Conservation (phyloP, 2,329 filamentous ascomycete genomes). For the Ramularia endophylla region DNA sequence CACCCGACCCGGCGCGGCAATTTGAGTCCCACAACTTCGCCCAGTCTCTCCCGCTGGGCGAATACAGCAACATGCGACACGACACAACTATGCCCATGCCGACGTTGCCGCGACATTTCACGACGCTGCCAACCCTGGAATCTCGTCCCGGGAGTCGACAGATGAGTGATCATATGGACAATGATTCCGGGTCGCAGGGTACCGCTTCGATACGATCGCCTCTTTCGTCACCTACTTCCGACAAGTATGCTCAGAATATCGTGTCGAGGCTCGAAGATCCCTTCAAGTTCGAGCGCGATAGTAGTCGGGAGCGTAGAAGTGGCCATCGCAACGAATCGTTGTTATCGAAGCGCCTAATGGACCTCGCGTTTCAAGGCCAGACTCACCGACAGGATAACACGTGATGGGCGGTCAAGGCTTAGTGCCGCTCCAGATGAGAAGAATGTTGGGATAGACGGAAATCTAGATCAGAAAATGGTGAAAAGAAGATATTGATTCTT, state of each 20-base stretch:
- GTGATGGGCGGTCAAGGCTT: too few species aligned
- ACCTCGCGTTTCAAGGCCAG: conserved; percentile 41
- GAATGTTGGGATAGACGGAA: too few species aligned
- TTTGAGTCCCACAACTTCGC: conserved; percentile 11
- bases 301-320: conserved; percentile 60
- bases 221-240: conserved; percentile 8
- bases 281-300: conserved; percentile 24
- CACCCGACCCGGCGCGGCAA: conserved; percentile 4
- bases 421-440: too few species aligned
- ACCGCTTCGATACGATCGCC: conserved; percentile 16
- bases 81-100: conserved; percentile 13
- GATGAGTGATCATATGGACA: conserved; percentile 22
- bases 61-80: conserved; percentile 20
- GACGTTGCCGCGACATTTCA: conserved; percentile 23
- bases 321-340: conserved; percentile 57
- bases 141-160: conserved; percentile 27
- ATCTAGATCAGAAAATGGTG: too few species aligned
- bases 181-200: conserved; percentile 19
- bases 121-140: conserved; percentile 20
- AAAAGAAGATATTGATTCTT: too few species aligned
- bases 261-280: conserved; percentile 14
- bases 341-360: conserved; percentile 62
- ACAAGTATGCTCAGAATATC: conserved; percentile 9
- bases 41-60: conserved; percentile 19
- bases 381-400: neutral